phyloP scores from a whole-genome alignment of 352 stramenopile genomes.

The Blastocystis sp. region DNA sequence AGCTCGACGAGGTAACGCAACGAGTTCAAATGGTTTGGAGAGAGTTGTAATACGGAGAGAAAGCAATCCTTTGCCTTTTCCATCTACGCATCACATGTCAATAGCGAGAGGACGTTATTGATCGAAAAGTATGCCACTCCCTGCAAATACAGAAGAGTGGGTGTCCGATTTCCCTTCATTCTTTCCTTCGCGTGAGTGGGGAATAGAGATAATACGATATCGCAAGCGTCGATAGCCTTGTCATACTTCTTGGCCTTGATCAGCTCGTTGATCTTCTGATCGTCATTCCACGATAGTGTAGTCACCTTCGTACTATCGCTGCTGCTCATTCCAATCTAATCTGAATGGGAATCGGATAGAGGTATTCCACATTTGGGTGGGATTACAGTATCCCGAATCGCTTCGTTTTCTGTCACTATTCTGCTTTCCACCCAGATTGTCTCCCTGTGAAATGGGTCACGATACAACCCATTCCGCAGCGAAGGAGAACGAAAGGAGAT shows the following conservation, averaged over 20 bases:
- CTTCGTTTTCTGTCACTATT: no score
- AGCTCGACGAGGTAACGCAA: conserved; percentile 16
- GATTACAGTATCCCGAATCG: no score
- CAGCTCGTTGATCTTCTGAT: conserved; percentile 9
- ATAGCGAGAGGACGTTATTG: background rate
- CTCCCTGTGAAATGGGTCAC: no score
- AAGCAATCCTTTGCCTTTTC: conserved; percentile 9
- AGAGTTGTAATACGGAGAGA: background rate
- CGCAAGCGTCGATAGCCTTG: background rate
- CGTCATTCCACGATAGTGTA: background rate
- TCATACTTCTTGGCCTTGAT: conserved; percentile 33
- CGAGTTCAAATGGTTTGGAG: background rate
- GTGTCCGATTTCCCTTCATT: background rate
- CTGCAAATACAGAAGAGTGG: background rate
- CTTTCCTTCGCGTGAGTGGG: background rate
- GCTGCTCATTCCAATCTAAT: conserved; percentile 29
- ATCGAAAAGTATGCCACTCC: conserved; percentile 17
- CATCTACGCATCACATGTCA: background rate
- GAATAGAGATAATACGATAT: background rate
- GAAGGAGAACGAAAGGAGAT: no score
- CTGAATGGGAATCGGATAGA: no score
- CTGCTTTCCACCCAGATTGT: no score
- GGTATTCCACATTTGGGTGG: no score
- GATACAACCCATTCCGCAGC: no score
- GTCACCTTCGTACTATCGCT: background rate